Evolutionary conservation across 495 filamentous ascomycete species (phyloP), one percentile per base, ranked within the genome.

Genomic region (Talaromyces trachyspermus): DNA sequence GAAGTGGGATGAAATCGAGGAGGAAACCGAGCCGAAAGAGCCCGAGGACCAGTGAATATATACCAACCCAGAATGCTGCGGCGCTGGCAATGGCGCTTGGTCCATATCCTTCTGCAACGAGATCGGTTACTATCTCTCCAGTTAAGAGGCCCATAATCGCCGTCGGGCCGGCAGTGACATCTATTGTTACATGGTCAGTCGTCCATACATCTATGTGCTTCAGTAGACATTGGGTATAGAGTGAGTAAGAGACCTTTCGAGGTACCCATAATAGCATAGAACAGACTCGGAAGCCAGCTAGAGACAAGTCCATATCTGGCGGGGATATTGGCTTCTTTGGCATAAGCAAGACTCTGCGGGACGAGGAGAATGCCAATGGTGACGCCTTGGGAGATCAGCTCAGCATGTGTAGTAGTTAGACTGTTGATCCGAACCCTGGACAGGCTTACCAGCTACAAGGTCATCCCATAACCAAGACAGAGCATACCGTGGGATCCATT

Each of bases 231-330:
- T 53, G 18, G 9, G 29, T 33, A 12, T 43, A 23, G 12, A 43
- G 4, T 40, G 36, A n/a, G 9, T 37, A 23, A 40, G 61, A 48
- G 49, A 72, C 75, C 74, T 49, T 79, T 77, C 10, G 74, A 74
- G 2, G 74, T 75, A 2, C 74, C 75, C 69, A 79, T 77, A 33
- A 79, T 64, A 3, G 71, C 63, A 48, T 73, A 74, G 10, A 77
- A 55, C 10, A 63, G 57, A 12, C 68, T 62, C 1, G 75, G 74
- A 17, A 77, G 51, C 75, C 75, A 79, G 51, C 67, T 70, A 4
- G 73, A 71, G 55, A 71, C 70, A 14, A 79, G 66, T 9, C 72
- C 72, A 58, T 72, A 68, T 46, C 73, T 61, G 8, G 74, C 69
- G 0, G 74, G 71, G 41, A 75, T 74, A 1, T 64, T 74, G 4